phyloP scores from a whole-genome alignment of 257 asterid species.

The Ligustrum vulgare region DNA sequence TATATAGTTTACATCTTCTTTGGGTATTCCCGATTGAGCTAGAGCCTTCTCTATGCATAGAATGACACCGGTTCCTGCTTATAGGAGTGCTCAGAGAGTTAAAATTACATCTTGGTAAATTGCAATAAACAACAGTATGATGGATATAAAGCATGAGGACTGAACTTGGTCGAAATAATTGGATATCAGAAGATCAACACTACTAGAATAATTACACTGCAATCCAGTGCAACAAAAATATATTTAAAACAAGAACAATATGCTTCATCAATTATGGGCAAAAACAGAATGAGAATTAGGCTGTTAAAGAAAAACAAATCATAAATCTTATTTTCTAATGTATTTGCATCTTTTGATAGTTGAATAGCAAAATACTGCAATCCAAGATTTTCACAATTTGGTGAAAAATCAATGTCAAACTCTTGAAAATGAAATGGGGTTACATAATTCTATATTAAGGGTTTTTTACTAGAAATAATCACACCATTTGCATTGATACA shows the following conservation, averaged over 20 bases:
- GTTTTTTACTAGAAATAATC: too few relatives aligned
- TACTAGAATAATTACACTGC: neutral
- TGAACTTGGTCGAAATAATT: neutral
- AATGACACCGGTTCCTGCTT: slow-evolving; percentile 89
- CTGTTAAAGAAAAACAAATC: neutral
- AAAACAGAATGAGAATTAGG: neutral
- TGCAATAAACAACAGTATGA: neutral
- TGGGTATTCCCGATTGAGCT: slow-evolving; percentile 87
- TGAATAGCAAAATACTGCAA: neutral
- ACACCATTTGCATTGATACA: too few relatives aligned
- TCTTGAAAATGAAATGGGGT: too few relatives aligned
- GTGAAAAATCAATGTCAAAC: too few relatives aligned
- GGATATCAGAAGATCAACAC: neutral
- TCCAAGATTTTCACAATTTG: too few relatives aligned
- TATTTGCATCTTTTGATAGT: neutral
- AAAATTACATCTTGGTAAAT: neutral
- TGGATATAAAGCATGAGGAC: neutral
- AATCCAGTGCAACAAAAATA: neutral
- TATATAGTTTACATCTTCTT: slow-evolving; percentile 64
- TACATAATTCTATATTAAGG: too few relatives aligned
- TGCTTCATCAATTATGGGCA: neutral
- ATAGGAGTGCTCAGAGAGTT: slow-evolving; percentile 19
- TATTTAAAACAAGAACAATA: neutral
- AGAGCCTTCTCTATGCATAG: slow-evolving; percentile 94
- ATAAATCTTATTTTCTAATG: neutral